Evolutionary conservation across 2,329 filamentous ascomycete species (phyloP).

Genomic region (Stemphylium beticola): DNA sequence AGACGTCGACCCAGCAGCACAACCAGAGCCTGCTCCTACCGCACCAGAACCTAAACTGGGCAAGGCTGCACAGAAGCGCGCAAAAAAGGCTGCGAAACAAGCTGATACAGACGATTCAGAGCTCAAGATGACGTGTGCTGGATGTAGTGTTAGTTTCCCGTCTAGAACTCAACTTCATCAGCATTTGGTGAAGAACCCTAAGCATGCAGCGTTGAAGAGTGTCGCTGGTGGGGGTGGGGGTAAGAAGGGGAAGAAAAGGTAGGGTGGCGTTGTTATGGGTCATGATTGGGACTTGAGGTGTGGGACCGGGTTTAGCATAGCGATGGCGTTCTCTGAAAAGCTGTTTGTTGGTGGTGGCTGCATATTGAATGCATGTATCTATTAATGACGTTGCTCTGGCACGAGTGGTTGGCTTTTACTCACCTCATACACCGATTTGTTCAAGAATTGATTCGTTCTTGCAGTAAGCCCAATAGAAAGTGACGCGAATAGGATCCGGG

Average conservation of each 20-base stretch:
- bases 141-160: constrained; percentile 78
- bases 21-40: constrained; percentile 3
- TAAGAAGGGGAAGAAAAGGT: constrained; percentile 35
- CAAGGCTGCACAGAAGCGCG: constrained; percentile 57
- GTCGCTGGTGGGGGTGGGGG: constrained; percentile 4
- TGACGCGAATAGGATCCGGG: too few relatives aligned
- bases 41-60: constrained; percentile 49
- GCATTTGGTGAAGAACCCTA: constrained; percentile 67
- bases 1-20: neutral
- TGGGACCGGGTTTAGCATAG: neutral
- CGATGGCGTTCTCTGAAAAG: neutral
- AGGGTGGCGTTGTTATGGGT: constrained; percentile 6
- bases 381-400: too few relatives aligned
- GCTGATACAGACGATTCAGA: constrained; percentile 36
- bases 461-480: too few relatives aligned
- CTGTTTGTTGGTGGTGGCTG: neutral
- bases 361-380: too few relatives aligned
- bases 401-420: too few relatives aligned
- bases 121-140: constrained; percentile 71
- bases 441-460: too few relatives aligned
- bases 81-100: constrained; percentile 54
- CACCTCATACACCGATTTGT: too few relatives aligned
- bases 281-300: neutral
- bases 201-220: constrained; percentile 64
- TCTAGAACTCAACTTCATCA: constrained; percentile 75